Base-by-base conservation (phyloP, 495 filamentous ascomycete genomes). In the Aspergillus steynii region DNA sequence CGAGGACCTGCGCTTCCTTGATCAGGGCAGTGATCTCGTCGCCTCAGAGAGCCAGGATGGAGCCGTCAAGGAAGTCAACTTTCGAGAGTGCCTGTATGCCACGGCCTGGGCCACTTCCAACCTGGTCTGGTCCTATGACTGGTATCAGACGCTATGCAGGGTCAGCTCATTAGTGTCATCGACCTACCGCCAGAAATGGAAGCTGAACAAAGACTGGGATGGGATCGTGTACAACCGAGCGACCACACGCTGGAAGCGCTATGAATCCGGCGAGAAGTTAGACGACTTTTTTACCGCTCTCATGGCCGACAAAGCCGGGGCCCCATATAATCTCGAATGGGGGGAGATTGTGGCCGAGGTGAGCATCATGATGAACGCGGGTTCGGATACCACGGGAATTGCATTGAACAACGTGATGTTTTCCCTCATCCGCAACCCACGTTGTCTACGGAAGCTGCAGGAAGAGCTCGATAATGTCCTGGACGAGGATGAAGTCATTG, bases 241-340 rank as follows among this genome's bases (percentile, higher is more conserved):
- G 1, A 70, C 53, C 0, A 62, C 71, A 25, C 70, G 77, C 2
- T 46, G 75, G 20, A 61, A 66, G 50, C 65, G 72, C 8, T 79
- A 82, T 52, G 55, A 69, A 14, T 61, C 58, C 5, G 79, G 80
- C 0, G 80, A 84, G 55, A 71, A 77, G 58, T 68, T 84, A 0
- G 80, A 83, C 53, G 82, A 83, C 59, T 84, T 85, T 65, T 84
- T 84, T 65, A 51, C 66, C 15, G 70, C 72, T 0, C 61, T 84
- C 46, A 79, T 83, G 77, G 73, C 80, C 50, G 76, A 78, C 58
- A 83, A 82, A 59, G 67, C 73, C 12, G 68, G 72, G 0, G 65
- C 72, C 28, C 64, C 69, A 5, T 29, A 68, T 45, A 67, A 65
- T 34, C 60, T 70, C 9, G 63, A 68, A 64, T 66, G 48, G 60